phyloP scores from a whole-genome alignment of 78 protist species.

The Dictyostelium intermedium region DNA sequence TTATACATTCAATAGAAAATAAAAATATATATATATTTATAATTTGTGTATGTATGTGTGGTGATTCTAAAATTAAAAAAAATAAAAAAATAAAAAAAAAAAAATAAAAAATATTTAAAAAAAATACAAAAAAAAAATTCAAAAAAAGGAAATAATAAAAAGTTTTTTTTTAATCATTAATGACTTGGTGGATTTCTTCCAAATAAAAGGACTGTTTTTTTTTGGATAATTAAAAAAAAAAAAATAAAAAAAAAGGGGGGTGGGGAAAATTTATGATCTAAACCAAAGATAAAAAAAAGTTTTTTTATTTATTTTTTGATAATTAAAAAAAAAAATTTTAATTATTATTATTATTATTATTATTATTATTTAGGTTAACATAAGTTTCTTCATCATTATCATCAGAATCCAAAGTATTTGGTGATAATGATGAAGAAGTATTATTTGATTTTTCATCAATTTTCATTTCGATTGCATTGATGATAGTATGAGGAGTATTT shows the following conservation, averaged over 20 bases:
- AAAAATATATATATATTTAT: no score
- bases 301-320: no score
- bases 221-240: no score
- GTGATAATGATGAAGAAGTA: neutral
- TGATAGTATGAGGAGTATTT: conserved; percentile 40
- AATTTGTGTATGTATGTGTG: neutral
- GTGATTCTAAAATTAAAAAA: neutral
- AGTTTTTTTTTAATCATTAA: no score
- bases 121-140: no score
- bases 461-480: conserved; percentile 26
- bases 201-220: no score
- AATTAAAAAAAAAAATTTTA: neutral
- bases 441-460: neutral
- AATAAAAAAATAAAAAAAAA: neutral
- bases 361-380: neutral
- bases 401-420: neutral
- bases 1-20: neutral
- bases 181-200: no score
- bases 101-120: no score
- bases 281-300: no score
- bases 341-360: neutral
- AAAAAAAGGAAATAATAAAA: no score
- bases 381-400: neutral
- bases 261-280: no score
- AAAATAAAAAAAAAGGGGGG: no score